Evolutionary conservation across 2,329 filamentous ascomycete species (phyloP), one percentile per base, ranked within the genome.

Genomic region (Ambrosiella xylebori): DNA sequence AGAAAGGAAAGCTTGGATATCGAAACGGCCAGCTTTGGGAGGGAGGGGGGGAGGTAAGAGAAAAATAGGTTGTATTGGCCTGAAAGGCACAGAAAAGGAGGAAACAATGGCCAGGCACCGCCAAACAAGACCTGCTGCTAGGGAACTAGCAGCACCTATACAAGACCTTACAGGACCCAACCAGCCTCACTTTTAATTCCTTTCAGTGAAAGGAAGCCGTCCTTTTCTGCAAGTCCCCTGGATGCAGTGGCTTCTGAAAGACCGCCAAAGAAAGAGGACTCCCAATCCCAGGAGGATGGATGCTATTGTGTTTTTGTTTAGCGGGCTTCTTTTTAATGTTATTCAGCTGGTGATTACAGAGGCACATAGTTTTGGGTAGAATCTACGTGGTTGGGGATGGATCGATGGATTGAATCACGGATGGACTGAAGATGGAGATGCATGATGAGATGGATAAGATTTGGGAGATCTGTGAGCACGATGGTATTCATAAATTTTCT

Each of bases 51-150:
- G 37, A 19, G 39, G 27, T 19, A 37, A 51, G 12, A 41, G 13
- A 58, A 54, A 57, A 61, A 58, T 59, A 59, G 49, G 53, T 51
- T 11, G 13, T 51, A 51, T 15, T 51, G 19, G 27, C 13, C 19
- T 51, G 47, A 2, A 15, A 51, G 27, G 5, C 47, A 15, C 11
- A 47, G 44, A 47, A 47, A 47, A 51, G 27, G 47, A 27, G 17
- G 17, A 19, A 51, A 51, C 17, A 35, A 11, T 41, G 39, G 39
- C 39, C 39, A 41, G 39, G 4, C 27, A 27, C 27, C 27, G 27
- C 39, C 39, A 41, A 41, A 11, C n/a, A 41, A 11, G n/a, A 7
- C 39, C 39, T 41, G 11, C 39, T 41, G 3, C 27, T 27, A 5
- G 27, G 3, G 2, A 2, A 2, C 27, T 27, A 27, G 27, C 27